Percentiles rank a stretch among this genome's conserved stretches.
These are phyloP conservation scores for Capillidium rhysosporum DNA, from an alignment of 371 early-diverging fungal species.

Conservation along the genomic window DNA sequence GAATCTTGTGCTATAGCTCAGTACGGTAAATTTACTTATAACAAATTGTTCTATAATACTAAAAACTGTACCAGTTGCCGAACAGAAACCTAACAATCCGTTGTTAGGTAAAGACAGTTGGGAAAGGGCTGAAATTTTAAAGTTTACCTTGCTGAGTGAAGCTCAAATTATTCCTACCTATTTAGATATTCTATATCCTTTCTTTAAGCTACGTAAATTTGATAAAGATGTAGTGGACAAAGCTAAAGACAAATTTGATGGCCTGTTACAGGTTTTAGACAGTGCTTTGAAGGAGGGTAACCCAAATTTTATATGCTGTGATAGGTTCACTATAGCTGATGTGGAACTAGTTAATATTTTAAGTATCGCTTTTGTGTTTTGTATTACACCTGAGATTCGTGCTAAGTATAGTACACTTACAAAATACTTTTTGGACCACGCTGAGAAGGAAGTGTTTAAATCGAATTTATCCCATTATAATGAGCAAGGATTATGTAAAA, in stretches of 20 bases:
- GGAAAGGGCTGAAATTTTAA: constrained; percentile 59
- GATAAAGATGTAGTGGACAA: constrained; percentile 38
- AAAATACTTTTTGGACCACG: too few relatives aligned
- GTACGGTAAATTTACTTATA: constrained; percentile 35
- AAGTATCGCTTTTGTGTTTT: too few relatives aligned
- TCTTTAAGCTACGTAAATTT: constrained; percentile 41
- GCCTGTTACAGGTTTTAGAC: constrained; percentile 48
- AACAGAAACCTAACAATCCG: constrained; percentile 30
- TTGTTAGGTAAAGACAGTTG: constrained; percentile 42
- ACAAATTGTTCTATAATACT: neutral
- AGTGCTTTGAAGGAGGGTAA: constrained; percentile 63
- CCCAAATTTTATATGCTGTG: constrained; percentile 26
- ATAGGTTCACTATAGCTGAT: constrained; percentile 77
- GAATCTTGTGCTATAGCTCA: constrained; percentile 77
- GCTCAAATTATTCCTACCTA: constrained; percentile 7
- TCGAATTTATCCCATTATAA: too few relatives aligned
- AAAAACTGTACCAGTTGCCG: constrained; percentile 18
- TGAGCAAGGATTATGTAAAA: too few relatives aligned
- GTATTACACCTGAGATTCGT: too few relatives aligned
- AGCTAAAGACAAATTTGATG: constrained; percentile 36
- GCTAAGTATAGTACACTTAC: too few relatives aligned
- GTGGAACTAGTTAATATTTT: constrained; percentile 13
- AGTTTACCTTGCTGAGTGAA: constrained; percentile 58
- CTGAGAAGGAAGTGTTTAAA: too few relatives aligned
- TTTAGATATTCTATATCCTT: constrained; percentile 19